Evolutionary conservation across 2,329 filamentous ascomycete species (phyloP), one percentile per base, ranked within the genome.

Genomic region (Monilinia aucupariae): DNA sequence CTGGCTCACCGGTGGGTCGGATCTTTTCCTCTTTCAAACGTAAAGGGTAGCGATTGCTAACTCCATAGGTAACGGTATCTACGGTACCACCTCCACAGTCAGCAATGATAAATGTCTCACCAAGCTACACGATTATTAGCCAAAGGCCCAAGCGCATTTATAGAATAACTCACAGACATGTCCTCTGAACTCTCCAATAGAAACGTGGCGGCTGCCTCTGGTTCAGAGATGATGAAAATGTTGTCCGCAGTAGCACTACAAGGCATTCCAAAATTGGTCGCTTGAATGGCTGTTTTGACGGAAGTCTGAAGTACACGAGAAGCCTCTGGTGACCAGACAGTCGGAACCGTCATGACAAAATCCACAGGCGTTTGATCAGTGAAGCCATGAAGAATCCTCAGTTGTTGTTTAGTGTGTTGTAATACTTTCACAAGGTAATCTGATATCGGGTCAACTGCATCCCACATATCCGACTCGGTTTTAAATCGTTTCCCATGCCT

Each of bases 181-280:
- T 62, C 48, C 22, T 59, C 53, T 3, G 51, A 69, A n/a, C 49
- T 64, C n/a, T 63, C 66, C 45, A 73, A 56, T 5, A 71, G 64
- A 50, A 67, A 71, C 2, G 68, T 72, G 0, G 70, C 71, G 1
- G 71, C 71, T 20, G 70, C 70, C 63, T 74, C 71, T 3, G 72
- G 71, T 49, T 74, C 72, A 10, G 68, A 68, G 7, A 72, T 67
- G 20, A 74, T 67, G 43, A 73, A 74, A 2, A 74, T 55, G 27
- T 71, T 70, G 22, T 72, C 67, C n/a, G 72, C 47, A 37, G 61
- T 67, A 3, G 61, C 56, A 15, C 64, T 34, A 4, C 47, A 53
- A 17, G 66, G 41, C 1, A 49, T 56, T 5, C 68, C 65, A 39
- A 69, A 64, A 1, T 43, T 34, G 2, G 64, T 62, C 8, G 55